Percentiles rank a stretch among this genome's conserved stretches.
These are phyloP conservation scores for Huntiella bhutanensis DNA, from an alignment of 2,329 filamentous ascomycete species.

Conservation along the genomic window DNA sequence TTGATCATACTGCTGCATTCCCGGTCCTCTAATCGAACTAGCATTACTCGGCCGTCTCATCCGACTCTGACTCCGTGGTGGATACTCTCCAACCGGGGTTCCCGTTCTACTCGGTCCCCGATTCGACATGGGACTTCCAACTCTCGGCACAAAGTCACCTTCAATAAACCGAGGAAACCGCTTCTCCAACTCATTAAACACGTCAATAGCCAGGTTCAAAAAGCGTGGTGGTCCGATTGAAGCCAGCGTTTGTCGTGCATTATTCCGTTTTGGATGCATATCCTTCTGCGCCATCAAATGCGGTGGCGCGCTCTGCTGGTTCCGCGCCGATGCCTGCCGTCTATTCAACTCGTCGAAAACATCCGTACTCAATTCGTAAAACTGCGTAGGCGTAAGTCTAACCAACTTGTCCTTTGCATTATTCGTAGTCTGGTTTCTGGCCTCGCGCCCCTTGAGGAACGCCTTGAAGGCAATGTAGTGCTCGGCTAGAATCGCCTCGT, in stretches of 20 bases:
- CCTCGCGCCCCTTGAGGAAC: constrained; percentile 61
- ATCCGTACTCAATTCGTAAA: constrained; percentile 93
- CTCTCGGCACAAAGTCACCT: constrained; percentile 46
- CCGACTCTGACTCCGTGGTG: constrained; percentile 32
- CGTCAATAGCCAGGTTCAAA: constrained; percentile 80
- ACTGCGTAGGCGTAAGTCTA: constrained; percentile 75
- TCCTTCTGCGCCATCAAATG: constrained; percentile 69
- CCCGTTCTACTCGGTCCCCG: constrained; percentile 42
- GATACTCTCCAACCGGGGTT: constrained; percentile 38
- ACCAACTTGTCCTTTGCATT: constrained; percentile 88
- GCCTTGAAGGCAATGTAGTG: constrained; percentile 66
- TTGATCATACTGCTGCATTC: constrained; percentile 22
- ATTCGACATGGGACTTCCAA: constrained; percentile 48
- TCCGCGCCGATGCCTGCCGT: constrained; percentile 50
- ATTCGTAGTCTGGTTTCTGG: constrained; percentile 51
- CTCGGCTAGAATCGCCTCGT: constrained; percentile 46
- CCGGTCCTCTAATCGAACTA: constrained; percentile 33
- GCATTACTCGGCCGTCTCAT: constrained; percentile 42
- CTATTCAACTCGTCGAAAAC: constrained; percentile 89
- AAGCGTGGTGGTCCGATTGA: constrained; percentile 77
- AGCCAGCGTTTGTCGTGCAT: constrained; percentile 87
- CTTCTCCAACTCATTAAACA: constrained; percentile 85
- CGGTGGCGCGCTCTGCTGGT: constrained; percentile 38
- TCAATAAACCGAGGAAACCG: constrained; percentile 66
- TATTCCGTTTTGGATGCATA: constrained; percentile 94